These are phyloP conservation scores for Alternaria sp. DNA, from an alignment of 2,329 filamentous ascomycete genomes.

Conservation along the genomic window DNA sequence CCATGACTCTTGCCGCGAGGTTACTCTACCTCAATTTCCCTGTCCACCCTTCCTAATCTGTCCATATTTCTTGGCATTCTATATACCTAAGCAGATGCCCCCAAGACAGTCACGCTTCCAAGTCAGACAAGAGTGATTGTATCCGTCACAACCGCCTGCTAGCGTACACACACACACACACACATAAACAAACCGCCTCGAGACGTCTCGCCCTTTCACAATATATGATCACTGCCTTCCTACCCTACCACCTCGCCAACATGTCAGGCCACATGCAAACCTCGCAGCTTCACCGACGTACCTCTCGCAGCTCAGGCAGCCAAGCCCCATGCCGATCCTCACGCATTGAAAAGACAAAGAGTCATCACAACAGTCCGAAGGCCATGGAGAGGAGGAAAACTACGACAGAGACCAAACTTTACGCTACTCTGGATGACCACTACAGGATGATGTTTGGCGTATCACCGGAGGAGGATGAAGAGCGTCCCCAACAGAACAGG, in stretches of 20 bases:
- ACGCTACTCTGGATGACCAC: constrained; percentile 53
- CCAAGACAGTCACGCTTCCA: constrained; percentile 26
- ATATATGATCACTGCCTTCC: constrained; percentile 23
- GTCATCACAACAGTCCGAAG: constrained; percentile 51
- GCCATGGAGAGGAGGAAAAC: constrained; percentile 51
- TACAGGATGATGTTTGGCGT: constrained; percentile 55
- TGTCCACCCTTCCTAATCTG: constrained; percentile 46
- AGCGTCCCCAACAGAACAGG: constrained; percentile 49
- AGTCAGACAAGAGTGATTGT: constrained; percentile 33
- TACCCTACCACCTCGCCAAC: constrained; percentile 29
- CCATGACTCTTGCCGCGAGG: constrained; percentile 47
- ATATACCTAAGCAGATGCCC: constrained; percentile 50
- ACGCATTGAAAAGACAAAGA: constrained; percentile 53
- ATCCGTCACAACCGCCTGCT: constrained; percentile 29
- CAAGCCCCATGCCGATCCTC: constrained; percentile 42
- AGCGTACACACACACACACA: constrained; percentile 11
- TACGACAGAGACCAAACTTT: constrained; percentile 49
- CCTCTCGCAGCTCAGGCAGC: constrained; percentile 45
- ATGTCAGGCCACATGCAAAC: constrained; percentile 42
- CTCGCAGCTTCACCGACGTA: constrained; percentile 41
- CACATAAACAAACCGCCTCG: constrained; percentile 17
- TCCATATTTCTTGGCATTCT: constrained; percentile 50
- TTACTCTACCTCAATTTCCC: constrained; percentile 42
- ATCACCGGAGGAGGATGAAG: constrained; percentile 39
- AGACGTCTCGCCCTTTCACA: constrained; percentile 14